A percentile compares a stretch with the other conserved stretches of the same genome.
These are phyloP conservation scores for Novymonas esmeraldas DNA, from an alignment of 208 protist species.

Conservation along the genomic window DNA sequence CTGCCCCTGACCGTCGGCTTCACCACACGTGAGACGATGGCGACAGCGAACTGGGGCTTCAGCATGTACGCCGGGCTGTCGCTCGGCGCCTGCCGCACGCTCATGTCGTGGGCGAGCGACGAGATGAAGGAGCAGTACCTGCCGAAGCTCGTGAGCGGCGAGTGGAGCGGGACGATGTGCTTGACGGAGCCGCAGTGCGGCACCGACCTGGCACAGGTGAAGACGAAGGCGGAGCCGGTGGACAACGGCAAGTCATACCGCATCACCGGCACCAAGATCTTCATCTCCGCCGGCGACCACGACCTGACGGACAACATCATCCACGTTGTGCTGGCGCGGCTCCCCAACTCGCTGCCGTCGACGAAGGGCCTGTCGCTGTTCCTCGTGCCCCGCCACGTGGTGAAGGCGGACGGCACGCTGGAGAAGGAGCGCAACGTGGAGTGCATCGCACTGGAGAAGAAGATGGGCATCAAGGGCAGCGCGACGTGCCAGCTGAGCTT, in stretches of 20 bases:
- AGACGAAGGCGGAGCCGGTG: slow-evolving; percentile 75
- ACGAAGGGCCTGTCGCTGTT: slow-evolving; percentile 92
- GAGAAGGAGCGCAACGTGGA: slow-evolving; percentile 65
- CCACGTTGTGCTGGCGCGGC: slow-evolving; percentile 83
- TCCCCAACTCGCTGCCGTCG: slow-evolving; percentile 61
- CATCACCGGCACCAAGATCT: slow-evolving; percentile 91
- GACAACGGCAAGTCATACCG: slow-evolving; percentile 76
- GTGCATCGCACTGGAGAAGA: slow-evolving; percentile 75
- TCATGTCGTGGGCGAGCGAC: slow-evolving; percentile 68
- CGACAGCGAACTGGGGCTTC: slow-evolving; percentile 86
- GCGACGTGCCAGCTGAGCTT: slow-evolving; percentile 84
- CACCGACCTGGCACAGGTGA: slow-evolving; percentile 82
- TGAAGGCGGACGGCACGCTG: slow-evolving; percentile 68
- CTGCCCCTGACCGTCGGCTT: slow-evolving; percentile 73
- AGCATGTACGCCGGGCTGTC: slow-evolving; percentile 88
- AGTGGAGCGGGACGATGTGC: slow-evolving; percentile 91
- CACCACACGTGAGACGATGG: slow-evolving; percentile 69
- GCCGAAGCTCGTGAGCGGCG: slow-evolving; percentile 66
- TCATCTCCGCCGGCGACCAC: slow-evolving; percentile 92
- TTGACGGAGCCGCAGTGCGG: slow-evolving; percentile 92
- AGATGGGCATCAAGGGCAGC: slow-evolving; percentile 91
- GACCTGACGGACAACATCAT: slow-evolving; percentile 89
- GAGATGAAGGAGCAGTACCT: slow-evolving; percentile 87
- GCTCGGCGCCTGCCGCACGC: slow-evolving; percentile 58
- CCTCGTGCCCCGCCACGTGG: slow-evolving; percentile 82